These are phyloP conservation scores for Aspergillus sclerotioniger DNA, from an alignment of 495 filamentous ascomycete species.

Conservation along the genomic window DNA sequence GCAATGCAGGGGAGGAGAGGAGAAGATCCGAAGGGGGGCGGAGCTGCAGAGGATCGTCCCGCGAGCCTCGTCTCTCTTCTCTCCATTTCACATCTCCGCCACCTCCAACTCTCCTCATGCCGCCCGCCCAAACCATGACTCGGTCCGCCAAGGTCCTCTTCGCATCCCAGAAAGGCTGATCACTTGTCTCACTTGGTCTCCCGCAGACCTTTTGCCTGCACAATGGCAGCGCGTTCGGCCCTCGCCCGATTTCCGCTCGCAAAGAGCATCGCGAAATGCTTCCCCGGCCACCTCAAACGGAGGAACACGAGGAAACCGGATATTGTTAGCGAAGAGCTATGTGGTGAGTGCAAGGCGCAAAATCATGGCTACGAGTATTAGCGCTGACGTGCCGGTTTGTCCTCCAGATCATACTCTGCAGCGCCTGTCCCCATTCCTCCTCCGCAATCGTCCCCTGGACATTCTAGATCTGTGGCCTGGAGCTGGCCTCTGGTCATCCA, in stretches of 20 bases:
- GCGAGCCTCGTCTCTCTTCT: not conserved
- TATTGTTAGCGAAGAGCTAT: constrained; percentile 58
- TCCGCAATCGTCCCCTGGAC: constrained; percentile 64
- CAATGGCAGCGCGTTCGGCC: not conserved
- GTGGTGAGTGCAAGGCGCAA: constrained; percentile 59
- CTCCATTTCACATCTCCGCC: not conserved
- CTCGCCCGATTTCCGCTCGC: constrained; percentile 23
- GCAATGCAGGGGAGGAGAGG: not conserved
- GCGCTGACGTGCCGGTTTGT: not conserved
- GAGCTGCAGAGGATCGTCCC: not conserved
- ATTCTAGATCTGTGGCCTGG: constrained; percentile 86
- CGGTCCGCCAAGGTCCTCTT: not conserved
- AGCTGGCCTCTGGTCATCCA: constrained; percentile 67
- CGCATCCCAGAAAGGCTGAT: not conserved
- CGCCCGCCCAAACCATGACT: not conserved
- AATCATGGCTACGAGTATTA: no score
- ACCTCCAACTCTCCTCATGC: not conserved
- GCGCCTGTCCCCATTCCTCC: constrained; percentile 58
- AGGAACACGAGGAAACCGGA: constrained; percentile 21
- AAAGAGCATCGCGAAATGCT: constrained; percentile 11
- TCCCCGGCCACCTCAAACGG: constrained; percentile 4
- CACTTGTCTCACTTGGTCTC: not conserved
- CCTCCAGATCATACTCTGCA: constrained; percentile 48
- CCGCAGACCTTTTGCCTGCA: no score
- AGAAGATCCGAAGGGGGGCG: not conserved